These are phyloP conservation scores for Macrolepiota albuminosa DNA, from an alignment of 768 basidiomycete genomes.

Conservation along the genomic window DNA sequence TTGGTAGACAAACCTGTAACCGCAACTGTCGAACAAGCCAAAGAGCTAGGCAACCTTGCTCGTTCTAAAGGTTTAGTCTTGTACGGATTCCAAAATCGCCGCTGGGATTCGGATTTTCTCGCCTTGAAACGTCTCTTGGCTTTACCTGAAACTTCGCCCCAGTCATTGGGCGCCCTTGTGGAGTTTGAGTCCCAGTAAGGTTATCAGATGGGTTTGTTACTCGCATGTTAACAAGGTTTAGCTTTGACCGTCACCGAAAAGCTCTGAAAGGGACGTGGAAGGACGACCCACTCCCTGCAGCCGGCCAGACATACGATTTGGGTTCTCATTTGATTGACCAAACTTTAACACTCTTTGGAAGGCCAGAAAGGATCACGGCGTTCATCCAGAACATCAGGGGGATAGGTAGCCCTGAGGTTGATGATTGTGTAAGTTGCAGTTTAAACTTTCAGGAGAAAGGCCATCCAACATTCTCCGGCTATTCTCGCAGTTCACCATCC, in stretches of 20 bases:
- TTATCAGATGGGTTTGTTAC: neutral
- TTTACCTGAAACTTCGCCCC: constrained; percentile 44
- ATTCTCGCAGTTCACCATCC: constrained; percentile 43
- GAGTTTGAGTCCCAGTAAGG: constrained; percentile 77
- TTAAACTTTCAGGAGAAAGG: neutral
- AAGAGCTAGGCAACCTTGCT: constrained; percentile 56
- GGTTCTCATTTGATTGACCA: constrained; percentile 83
- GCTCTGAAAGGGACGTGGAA: constrained; percentile 75
- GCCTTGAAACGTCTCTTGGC: constrained; percentile 55
- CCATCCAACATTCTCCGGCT: neutral
- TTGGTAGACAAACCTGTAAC: constrained; percentile 81
- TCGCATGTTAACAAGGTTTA: constrained; percentile 19
- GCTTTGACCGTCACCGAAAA: constrained; percentile 72
- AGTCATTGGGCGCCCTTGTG: constrained; percentile 54
- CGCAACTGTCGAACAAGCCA: constrained; percentile 52
- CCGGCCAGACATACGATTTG: constrained; percentile 71
- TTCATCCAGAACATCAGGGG: constrained; percentile 66
- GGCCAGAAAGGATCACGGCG: constrained; percentile 63
- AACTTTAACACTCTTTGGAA: constrained; percentile 68
- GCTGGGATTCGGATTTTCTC: constrained; percentile 78
- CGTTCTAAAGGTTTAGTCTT: constrained; percentile 55
- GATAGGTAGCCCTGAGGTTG: constrained; percentile 58
- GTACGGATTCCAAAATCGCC: constrained; percentile 70
- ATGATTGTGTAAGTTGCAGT: constrained; percentile 50
- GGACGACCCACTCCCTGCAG: constrained; percentile 56